Percentiles rank a stretch among this genome's conserved stretches.
phyloP scores from a whole-genome alignment of 306 rosid species.

The Rosa rugosa region DNA sequence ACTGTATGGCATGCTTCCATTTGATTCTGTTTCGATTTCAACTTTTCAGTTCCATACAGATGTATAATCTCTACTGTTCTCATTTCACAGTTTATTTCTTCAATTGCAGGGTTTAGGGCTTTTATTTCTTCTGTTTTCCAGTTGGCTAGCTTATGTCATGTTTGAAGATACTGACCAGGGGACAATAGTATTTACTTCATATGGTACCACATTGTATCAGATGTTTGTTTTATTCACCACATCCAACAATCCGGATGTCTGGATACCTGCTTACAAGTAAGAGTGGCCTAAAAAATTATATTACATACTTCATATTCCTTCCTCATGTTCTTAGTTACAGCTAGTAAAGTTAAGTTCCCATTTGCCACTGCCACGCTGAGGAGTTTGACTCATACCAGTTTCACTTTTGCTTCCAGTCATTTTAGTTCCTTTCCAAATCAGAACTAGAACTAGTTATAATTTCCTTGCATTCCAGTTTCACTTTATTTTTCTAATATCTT shows the following conservation, averaged over 20 bases:
- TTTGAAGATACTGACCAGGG: conserved; percentile 95
- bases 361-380: background rate
- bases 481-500: background rate
- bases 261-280: conserved; percentile 99
- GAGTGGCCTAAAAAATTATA: conserved; percentile 31
- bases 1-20: background rate
- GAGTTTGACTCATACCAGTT: background rate
- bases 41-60: background rate
- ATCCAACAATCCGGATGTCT: conserved; percentile 93
- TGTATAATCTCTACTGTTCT: conserved; percentile 14
- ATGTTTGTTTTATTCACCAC: conserved; percentile 87
- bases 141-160: conserved; percentile 94
- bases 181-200: conserved; percentile 73
- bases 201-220: conserved; percentile 73
- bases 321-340: background rate
- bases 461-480: background rate
- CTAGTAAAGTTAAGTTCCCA: background rate
- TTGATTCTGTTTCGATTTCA: conserved; percentile 6
- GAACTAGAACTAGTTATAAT: background rate
- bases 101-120: conserved; percentile 79
- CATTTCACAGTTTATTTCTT: conserved; percentile 15
- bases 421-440: background rate
- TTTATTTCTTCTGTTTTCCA: conserved; percentile 86
- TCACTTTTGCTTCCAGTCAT: background rate
- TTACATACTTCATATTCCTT: conserved; percentile 3